Evolutionary conservation across 2,329 filamentous ascomycete genomes (phyloP), one percentile per base, ranked within the genome.

Genomic region (Cladobotryum mycophilum): DNA sequence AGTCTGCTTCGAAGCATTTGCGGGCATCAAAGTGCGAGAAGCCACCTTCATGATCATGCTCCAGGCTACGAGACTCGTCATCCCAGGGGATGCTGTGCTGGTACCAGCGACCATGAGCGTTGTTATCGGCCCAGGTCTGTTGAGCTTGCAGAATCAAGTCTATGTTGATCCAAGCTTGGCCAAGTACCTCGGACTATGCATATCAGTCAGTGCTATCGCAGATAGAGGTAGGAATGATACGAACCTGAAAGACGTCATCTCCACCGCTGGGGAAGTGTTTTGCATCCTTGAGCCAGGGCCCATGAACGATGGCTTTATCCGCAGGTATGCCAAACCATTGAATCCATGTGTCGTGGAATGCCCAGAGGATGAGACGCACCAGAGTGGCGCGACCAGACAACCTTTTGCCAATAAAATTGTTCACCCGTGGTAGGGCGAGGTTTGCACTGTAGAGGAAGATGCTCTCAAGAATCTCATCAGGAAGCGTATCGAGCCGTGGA

Each of bases 361-460:
- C 66, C 52, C 58, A 59, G 6, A 70, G 64, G 53, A 71, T 62
- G 34, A 71, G 54, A 4, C 67, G 65, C 12, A 72, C 48, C 14
- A 70, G 61, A 1, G 70, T 72, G 6, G 59, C 63, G 11, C 63
- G 63, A 0, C 59, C 57, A 6, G 78, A 80, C 13, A 82, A 69
- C 41, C 72, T 67, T 22, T 63, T 60, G 20, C 76, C 75, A 30
- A 82, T 64, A 33, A 68, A 61, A 11, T 61, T 70, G 47, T 70
- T 75, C 45, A 71, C 67, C 5, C 65, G 68, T 1, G 76, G 70
- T 1, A 82, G 66, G 46, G 72, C 67, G 43, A 76, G 54, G 55
- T 78, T 80, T 53, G 64, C 60, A 45, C 76, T 79, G 47, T 74
- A 63, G 55, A 76, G 62, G 49, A 80, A 73, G 44, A 82, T 79